Evolutionary conservation across 768 basidiomycete species (phyloP).

Genomic region (Phylloporus sp.): DNA sequence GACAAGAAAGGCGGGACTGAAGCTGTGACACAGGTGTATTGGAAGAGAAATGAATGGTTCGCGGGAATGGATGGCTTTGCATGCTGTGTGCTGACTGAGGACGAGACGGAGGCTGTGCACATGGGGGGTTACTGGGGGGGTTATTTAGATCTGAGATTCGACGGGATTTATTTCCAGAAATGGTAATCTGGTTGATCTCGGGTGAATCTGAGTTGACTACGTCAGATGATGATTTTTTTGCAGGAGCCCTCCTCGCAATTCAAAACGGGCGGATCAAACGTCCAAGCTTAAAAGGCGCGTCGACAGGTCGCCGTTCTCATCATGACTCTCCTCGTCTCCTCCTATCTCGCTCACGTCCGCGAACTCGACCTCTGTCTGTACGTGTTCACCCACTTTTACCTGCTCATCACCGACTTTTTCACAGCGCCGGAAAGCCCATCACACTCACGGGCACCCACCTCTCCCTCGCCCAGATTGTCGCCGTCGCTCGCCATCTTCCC

Average conservation of each 20-base stretch:
- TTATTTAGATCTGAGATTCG: too few species aligned
- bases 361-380: conserved; percentile 66
- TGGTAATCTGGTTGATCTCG: too few species aligned
- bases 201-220: too few species aligned
- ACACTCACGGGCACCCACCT: conserved; percentile 65
- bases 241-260: not conserved
- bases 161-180: too few species aligned
- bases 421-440: conserved; percentile 58
- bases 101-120: too few species aligned
- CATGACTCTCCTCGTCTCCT: conserved; percentile 39
- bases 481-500: conserved; percentile 54
- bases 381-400: conserved; percentile 14
- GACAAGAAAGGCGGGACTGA: too few species aligned
- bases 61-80: too few species aligned
- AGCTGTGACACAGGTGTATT: too few species aligned
- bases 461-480: conserved; percentile 73
- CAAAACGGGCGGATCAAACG: conserved; percentile 20
- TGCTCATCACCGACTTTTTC: conserved; percentile 1
- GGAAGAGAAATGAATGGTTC: too few species aligned
- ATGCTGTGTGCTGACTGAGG: too few species aligned
- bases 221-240: too few species aligned
- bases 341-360: conserved; percentile 53
- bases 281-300: conserved; percentile 5
- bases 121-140: too few species aligned
- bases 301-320: not conserved